Base-by-base conservation (phyloP, 1,284 basidiomycete species). In the Apiotrichum gamsii region DNA sequence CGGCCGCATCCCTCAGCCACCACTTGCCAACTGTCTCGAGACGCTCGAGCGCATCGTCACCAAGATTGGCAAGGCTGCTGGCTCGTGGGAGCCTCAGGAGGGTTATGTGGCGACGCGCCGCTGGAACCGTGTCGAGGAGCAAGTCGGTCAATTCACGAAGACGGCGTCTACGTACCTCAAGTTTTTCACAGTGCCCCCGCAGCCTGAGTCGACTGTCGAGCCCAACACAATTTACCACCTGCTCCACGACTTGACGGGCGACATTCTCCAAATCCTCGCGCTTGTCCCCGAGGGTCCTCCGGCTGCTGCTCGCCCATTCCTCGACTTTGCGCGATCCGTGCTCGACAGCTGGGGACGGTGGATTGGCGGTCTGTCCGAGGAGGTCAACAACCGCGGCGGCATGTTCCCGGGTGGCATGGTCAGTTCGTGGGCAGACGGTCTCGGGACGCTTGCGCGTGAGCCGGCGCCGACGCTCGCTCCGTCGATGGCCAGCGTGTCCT, bases 381-480 rank as follows among this genome's bases (percentile, higher is more conserved):
- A 67, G 34, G 65, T 70, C 39, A 72, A 72, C 53, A 51, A 57
- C 25, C 54, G 55, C 13, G 65, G 66, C 4, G 67, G 62, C 9
- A 72, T 72, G 67, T 69, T 57, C 44, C 62, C 66, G 0, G 57
- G 60, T 21, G 54, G 57, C 3, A 50, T 51, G 15, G 67, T 69
- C 8, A 36, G 51, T 11, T 42, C 39, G 3, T 71, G 69, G 69
- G 56, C 54, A 13, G 57, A 62, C 16, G 53, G 56, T 11, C 40
- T 70, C 10, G 62, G 63, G 13, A 29, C 51, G 14, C 41, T 70
- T 10, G 39, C 39, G 5, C 43, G 40, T 20, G 46, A 32, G 5
- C 35, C 52, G 1, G 28, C 34, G 0, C 16, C 38, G 1, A 1
- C 38, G 1, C 3, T 31, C 10, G 9, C 39, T 3, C 13, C 39